Conservation (phyloP, 495 filamentous ascomycete genomes). For the Cairneyella variabilis region DNA sequence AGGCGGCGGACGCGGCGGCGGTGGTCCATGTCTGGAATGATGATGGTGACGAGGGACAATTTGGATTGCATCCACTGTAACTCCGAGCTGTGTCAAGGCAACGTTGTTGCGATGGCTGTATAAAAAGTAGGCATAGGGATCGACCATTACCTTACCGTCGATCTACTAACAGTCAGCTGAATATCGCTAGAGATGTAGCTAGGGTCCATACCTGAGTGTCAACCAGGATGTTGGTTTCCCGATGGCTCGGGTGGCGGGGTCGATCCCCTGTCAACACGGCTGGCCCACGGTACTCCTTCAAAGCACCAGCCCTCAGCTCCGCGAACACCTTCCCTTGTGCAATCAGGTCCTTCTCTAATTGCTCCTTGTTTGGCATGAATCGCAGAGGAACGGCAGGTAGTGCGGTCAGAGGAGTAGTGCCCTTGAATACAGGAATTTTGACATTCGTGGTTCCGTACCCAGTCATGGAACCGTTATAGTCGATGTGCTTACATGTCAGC, state of each 20-base stretch:
- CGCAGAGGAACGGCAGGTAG: slow-evolving; percentile 71
- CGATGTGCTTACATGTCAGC: slow-evolving; percentile 33
- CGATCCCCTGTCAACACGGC: not conserved
- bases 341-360: slow-evolving; percentile 55
- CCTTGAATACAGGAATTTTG: slow-evolving; percentile 72
- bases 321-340: not conserved
- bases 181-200: not conserved
- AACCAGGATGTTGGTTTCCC: not conserved
- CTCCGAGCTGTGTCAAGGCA: not conserved
- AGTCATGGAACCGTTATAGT: slow-evolving; percentile 61
- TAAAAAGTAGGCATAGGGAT: not conserved
- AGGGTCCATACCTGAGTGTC: not conserved
- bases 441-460: slow-evolving; percentile 53
- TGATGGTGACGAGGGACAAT: not conserved
- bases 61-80: not conserved
- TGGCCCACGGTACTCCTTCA: not conserved
- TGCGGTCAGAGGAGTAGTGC: slow-evolving; percentile 71
- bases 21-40: not conserved
- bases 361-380: slow-evolving; percentile 76
- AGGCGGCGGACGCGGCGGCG: not conserved
- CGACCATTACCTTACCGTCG: not conserved
- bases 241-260: no score
- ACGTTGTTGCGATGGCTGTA: not conserved
- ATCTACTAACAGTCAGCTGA: not conserved
- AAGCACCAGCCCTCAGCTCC: not conserved